These are phyloP conservation scores for Colletotrichum filicis DNA, from an alignment of 2,329 filamentous ascomycete species.

Conservation along the genomic window DNA sequence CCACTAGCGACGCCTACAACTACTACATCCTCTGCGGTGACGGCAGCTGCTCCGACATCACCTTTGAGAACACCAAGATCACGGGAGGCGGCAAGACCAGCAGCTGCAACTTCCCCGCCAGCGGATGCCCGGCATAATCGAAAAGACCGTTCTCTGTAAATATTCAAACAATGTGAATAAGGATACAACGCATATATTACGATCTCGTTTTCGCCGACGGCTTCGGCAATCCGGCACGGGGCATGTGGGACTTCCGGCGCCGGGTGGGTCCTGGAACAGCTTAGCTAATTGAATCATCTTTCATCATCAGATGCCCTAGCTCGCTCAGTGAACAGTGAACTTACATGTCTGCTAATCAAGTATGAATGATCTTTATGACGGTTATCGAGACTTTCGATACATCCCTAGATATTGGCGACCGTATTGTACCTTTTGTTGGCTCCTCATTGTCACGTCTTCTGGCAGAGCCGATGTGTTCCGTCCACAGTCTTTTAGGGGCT, in stretches of 20 bases:
- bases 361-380: no score
- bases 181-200: neutral
- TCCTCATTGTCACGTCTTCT: neutral
- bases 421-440: neutral
- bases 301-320: neutral
- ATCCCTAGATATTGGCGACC: no score
- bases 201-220: neutral
- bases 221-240: neutral
- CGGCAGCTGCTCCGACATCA: conserved; percentile 30
- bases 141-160: neutral
- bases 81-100: conserved; percentile 28
- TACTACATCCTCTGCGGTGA: conserved; percentile 34
- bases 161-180: neutral
- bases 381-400: no score
- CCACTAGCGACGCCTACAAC: conserved; percentile 16
- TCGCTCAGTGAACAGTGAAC: neutral
- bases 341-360: neutral
- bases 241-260: neutral
- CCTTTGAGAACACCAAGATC: conserved; percentile 26
- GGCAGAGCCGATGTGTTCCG: no score
- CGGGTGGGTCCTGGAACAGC: neutral
- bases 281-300: neutral
- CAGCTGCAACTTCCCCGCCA: conserved; percentile 30
- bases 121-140: conserved; percentile 21
- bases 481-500: no score